Evolutionary conservation across 495 filamentous ascomycete genomes (phyloP).

Genomic region (Recurvomyces mirabilis): DNA sequence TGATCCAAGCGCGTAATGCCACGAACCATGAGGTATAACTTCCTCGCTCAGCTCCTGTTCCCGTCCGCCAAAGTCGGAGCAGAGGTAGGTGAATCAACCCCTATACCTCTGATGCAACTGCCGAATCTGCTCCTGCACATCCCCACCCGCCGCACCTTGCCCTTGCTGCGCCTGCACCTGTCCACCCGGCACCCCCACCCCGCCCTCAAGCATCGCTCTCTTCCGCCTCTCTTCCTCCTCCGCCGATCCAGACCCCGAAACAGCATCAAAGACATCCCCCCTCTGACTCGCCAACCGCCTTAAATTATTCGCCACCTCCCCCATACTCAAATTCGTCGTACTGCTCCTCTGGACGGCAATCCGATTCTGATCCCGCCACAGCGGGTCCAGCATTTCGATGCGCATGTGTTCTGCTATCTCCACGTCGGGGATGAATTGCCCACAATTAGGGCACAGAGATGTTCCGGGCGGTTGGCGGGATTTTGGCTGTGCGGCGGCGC

Average conservation of each 20-base stretch:
- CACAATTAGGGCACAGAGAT: conserved; percentile 87
- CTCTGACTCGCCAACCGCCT: conserved; percentile 93
- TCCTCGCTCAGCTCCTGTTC: too few relatives aligned
- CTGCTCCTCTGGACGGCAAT: conserved; percentile 74
- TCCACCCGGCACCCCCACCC: conserved; percentile 51
- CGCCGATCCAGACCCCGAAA: conserved; percentile 53
- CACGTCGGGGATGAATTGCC: conserved; percentile 70
- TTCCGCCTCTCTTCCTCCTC: conserved; percentile 54
- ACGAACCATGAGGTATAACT: too few relatives aligned
- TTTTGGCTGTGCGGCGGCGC: conserved; percentile 52
- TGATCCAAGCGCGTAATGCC: too few relatives aligned
- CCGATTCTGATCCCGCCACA: conserved; percentile 90
- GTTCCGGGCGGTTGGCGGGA: conserved; percentile 43
- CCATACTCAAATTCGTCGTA: conserved; percentile 77
- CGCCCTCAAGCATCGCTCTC: conserved; percentile 62
- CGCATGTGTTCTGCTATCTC: conserved; percentile 92
- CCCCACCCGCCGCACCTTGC: background rate
- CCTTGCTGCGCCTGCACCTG: background rate
- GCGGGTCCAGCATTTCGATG: conserved; percentile 88
- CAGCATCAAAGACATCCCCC: conserved; percentile 78
- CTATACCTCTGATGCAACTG: conserved; percentile 7
- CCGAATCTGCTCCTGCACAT: conserved; percentile 20
- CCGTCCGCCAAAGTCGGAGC: too few relatives aligned
- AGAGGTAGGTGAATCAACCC: too few relatives aligned
- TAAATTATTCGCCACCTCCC: conserved; percentile 83